phyloP scores from a whole-genome alignment of 495 filamentous ascomycete species.

The Podospora fimiseda region DNA sequence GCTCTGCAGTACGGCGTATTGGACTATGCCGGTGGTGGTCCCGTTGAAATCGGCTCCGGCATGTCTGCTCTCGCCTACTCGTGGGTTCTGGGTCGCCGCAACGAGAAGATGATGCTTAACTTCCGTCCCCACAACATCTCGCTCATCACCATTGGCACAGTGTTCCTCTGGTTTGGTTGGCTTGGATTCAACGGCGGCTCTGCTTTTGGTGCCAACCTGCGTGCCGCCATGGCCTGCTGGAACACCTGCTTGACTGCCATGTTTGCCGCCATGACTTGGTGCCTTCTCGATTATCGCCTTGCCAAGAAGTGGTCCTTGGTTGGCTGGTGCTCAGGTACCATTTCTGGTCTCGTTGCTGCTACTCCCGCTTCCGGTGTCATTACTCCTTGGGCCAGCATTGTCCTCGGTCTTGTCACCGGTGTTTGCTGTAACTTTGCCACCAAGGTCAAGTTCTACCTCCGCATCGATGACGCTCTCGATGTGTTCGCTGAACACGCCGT shows the following conservation, averaged over 20 bases:
- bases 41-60: constrained; percentile 95
- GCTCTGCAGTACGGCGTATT: constrained; percentile 84
- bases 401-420: constrained; percentile 79
- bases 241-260: constrained; percentile 90
- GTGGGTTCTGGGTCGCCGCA: constrained; percentile 87
- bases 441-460: constrained; percentile 94
- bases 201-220: constrained; percentile 91
- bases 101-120: constrained; percentile 98
- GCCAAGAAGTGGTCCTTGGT: constrained; percentile 99
- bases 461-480: constrained; percentile 95
- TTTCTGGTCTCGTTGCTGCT: constrained; percentile 83
- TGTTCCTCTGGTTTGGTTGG: constrained; percentile 98
- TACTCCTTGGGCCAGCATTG: constrained; percentile 80
- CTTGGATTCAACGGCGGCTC: constrained; percentile 98
- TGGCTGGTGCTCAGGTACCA: constrained; percentile 94
- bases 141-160: constrained; percentile 88
- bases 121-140: constrained; percentile 98
- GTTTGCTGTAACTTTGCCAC: constrained; percentile 89
- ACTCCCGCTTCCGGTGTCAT: constrained; percentile 87
- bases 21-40: constrained; percentile 94
- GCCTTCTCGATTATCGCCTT: constrained; percentile 86
- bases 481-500: constrained; percentile 97
- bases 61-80: constrained; percentile 91
- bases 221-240: constrained; percentile 95
- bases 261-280: constrained; percentile 84